These are phyloP conservation scores for Salvia hispanica DNA, from an alignment of 257 asterid genomes.

Conservation along the genomic window DNA sequence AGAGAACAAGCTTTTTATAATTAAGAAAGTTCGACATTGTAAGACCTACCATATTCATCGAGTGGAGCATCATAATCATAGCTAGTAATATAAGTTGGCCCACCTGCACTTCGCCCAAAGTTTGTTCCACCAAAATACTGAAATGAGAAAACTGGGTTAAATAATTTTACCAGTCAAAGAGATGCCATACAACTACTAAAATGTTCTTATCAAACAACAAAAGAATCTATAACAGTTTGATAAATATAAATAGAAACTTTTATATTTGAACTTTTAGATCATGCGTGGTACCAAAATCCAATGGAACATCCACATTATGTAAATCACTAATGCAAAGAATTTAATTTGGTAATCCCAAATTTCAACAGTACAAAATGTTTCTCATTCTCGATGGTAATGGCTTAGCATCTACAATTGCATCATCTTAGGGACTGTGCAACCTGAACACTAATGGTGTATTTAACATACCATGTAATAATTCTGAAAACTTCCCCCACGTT, in stretches of 20 bases:
- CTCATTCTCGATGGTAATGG: neutral
- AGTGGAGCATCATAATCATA: conserved; percentile 96
- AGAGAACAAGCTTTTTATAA: conserved; percentile 18
- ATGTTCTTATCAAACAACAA: conserved; percentile 8
- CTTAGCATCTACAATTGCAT: conserved; percentile 19
- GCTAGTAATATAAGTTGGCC: conserved; percentile 88
- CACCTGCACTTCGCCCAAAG: conserved; percentile 93
- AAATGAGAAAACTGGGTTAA: conserved; percentile 40
- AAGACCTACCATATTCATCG: conserved; percentile 81
- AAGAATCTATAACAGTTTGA: conserved; percentile 9
- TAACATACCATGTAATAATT: conserved; percentile 86
- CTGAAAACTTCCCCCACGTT: conserved; percentile 93
- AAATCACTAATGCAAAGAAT: neutral
- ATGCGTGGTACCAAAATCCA: conserved; percentile 2
- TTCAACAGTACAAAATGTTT: conserved; percentile 2
- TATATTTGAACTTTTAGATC: neutral
- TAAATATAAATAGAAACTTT: neutral
- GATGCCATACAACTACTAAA: conserved; percentile 16
- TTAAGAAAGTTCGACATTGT: conserved; percentile 3
- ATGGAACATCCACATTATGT: conserved; percentile 10
- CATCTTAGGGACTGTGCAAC: conserved; percentile 17
- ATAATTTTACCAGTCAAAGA: conserved; percentile 25
- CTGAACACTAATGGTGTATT: conserved; percentile 19
- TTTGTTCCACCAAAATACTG: conserved; percentile 99
- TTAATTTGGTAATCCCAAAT: conserved; percentile 7